Evolutionary conservation across 192 early-diverging fungal genomes (phyloP).

Genomic region (Glomus cerebriforme): DNA sequence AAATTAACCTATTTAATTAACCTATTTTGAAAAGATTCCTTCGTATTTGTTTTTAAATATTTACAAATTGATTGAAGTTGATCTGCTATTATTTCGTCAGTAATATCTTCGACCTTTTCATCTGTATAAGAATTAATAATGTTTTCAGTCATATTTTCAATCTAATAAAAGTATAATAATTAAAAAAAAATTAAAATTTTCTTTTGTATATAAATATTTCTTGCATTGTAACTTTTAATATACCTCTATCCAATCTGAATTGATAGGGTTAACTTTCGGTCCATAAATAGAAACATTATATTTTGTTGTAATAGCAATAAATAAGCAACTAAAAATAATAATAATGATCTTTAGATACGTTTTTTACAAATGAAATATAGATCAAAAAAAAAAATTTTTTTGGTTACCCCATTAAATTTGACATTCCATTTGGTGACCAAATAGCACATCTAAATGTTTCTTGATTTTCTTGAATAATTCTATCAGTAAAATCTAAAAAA

Average conservation of each 20-base stretch:
- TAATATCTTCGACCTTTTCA: not conserved
- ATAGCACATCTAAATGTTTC: conserved; percentile 25
- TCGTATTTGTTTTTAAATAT: not conserved
- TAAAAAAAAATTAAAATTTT: not conserved
- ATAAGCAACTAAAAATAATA: conserved; percentile 6
- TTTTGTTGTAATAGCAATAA: conserved; percentile 27
- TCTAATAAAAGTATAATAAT: not conserved
- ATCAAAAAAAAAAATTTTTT: not conserved
- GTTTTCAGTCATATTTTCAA: conserved; percentile 10
- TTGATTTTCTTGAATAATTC: not conserved
- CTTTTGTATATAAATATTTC: not conserved
- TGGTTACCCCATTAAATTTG: not conserved
- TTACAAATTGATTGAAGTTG: conserved; percentile 21
- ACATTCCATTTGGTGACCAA: conserved; percentile 24
- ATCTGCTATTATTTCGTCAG: not conserved
- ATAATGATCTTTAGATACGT: not conserved
- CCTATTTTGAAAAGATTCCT: not conserved
- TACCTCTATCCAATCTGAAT: conserved; percentile 28
- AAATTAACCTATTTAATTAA: too few relatives aligned
- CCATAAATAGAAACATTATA: conserved; percentile 30
- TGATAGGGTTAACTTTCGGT: not conserved
- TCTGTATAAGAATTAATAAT: not conserved
- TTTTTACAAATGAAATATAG: not conserved
- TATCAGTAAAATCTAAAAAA: not conserved
- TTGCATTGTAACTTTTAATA: not conserved